Evolutionary conservation across 345 rosid species (phyloP).

Genomic region (Anacardium occidentale): DNA sequence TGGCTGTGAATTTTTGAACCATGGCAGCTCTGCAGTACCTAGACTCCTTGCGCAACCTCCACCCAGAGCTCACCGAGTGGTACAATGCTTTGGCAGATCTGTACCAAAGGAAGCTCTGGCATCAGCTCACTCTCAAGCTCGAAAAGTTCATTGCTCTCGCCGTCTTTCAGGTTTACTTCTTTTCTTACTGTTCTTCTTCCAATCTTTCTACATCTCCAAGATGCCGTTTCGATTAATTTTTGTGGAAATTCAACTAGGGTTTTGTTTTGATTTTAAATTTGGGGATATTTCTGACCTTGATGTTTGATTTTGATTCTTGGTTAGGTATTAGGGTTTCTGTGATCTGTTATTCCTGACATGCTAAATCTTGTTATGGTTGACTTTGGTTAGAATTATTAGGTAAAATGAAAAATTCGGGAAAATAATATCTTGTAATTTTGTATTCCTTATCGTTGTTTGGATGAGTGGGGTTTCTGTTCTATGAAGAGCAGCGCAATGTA

Average conservation of each 20-base stretch:
- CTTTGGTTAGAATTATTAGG: not conserved
- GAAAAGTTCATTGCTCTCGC: slow-evolving; percentile 91
- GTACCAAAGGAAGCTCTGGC: slow-evolving; percentile 99
- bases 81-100: slow-evolving; percentile 86
- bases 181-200: not conserved
- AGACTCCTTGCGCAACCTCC: slow-evolving; percentile 61
- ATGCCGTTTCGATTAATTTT: not conserved
- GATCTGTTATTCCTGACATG: not conserved
- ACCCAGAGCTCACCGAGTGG: slow-evolving; percentile 94
- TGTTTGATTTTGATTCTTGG: not conserved
- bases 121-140: slow-evolving; percentile 95
- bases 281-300: slow-evolving; percentile 7
- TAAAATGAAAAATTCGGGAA: not conserved
- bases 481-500: not conserved
- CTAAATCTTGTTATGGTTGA: not conserved
- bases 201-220: slow-evolving; percentile 10
- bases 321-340: not conserved
- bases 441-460: not conserved
- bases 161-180: slow-evolving; percentile 60
- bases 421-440: not conserved
- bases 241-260: not conserved
- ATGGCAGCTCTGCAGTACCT: slow-evolving; percentile 95
- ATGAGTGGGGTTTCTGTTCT: not conserved
- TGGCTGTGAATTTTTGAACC: slow-evolving; percentile 5
- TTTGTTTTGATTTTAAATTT: not conserved